Percentiles rank a stretch among this genome's conserved stretches.
These are phyloP conservation scores for Alternaria brassicae DNA, from an alignment of 2,329 filamentous ascomycete species.

Conservation along the genomic window DNA sequence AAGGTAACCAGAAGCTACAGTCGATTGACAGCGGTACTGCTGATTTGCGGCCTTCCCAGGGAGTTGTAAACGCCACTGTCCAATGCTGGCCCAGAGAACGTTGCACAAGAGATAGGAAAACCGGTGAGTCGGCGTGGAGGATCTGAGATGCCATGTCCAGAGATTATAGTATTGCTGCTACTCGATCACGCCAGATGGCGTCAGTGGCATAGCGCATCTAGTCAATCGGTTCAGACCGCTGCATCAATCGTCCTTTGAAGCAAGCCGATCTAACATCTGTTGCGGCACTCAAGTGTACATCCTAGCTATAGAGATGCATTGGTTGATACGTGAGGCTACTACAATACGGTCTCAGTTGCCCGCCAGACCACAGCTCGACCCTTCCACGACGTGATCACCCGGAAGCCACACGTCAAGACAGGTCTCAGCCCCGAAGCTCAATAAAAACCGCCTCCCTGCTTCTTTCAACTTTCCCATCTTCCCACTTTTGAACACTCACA, in stretches of 20 bases:
- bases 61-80: background rate
- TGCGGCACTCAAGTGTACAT: background rate
- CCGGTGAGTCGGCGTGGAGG: background rate
- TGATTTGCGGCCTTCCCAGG: rapidly evolving
- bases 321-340: background rate
- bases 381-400: background rate
- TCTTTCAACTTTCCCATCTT: background rate
- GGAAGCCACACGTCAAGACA: background rate
- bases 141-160: background rate
- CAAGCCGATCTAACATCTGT: background rate
- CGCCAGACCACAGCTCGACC: background rate
- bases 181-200: background rate
- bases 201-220: background rate
- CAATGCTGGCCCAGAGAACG: background rate
- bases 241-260: background rate
- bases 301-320: background rate
- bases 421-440: background rate
- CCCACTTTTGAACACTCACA: background rate
- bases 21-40: background rate
- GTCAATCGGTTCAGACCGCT: background rate
- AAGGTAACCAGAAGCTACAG: background rate
- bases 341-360: background rate
- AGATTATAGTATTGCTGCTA: background rate
- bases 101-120: background rate
- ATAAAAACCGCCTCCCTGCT: background rate